Evolutionary conservation across 192 early-diverging fungal genomes (phyloP).

Genomic region (Podila epicladia): DNA sequence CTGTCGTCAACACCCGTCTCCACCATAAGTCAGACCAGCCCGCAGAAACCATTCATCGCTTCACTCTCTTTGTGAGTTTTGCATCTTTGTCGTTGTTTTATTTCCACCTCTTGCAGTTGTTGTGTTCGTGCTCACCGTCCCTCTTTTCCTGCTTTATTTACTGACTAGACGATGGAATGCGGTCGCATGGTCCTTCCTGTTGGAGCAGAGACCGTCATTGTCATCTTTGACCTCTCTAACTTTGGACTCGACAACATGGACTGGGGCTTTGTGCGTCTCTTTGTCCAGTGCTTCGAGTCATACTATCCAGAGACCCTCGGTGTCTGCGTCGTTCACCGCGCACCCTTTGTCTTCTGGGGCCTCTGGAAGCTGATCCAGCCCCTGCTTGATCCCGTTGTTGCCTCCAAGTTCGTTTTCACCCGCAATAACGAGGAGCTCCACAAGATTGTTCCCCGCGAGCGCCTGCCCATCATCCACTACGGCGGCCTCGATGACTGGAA

Average conservation of each 20-base stretch:
- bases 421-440: slow-evolving; percentile 67
- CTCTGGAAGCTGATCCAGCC: slow-evolving; percentile 87
- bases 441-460: slow-evolving; percentile 67
- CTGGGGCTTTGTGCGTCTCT: slow-evolving; percentile 70
- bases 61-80: slow-evolving; percentile 71
- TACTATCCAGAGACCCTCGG: slow-evolving; percentile 95
- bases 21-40: slow-evolving; percentile 69
- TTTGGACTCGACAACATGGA: slow-evolving; percentile 83
- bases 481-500: slow-evolving; percentile 67
- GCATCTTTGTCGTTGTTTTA: background rate
- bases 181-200: slow-evolving; percentile 60
- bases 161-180: slow-evolving; percentile 64
- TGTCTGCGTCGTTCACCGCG: slow-evolving; percentile 81
- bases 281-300: slow-evolving; percentile 82
- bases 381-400: slow-evolving; percentile 91
- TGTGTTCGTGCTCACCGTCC: background rate
- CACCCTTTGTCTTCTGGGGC: slow-evolving; percentile 89
- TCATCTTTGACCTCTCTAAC: slow-evolving; percentile 84
- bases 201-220: slow-evolving; percentile 70
- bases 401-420: slow-evolving; percentile 84
- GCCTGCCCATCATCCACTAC: slow-evolving; percentile 69
- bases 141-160: slow-evolving; percentile 27
- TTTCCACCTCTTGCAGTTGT: background rate
- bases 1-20: slow-evolving; percentile 57
- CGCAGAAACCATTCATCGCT: slow-evolving; percentile 70